Percentiles rank a stretch among this genome's conserved stretches.
These are phyloP conservation scores for Cryptosporidium meleagridis DNA, from an alignment of 169 alveolate genomes.

Conservation along the genomic window DNA sequence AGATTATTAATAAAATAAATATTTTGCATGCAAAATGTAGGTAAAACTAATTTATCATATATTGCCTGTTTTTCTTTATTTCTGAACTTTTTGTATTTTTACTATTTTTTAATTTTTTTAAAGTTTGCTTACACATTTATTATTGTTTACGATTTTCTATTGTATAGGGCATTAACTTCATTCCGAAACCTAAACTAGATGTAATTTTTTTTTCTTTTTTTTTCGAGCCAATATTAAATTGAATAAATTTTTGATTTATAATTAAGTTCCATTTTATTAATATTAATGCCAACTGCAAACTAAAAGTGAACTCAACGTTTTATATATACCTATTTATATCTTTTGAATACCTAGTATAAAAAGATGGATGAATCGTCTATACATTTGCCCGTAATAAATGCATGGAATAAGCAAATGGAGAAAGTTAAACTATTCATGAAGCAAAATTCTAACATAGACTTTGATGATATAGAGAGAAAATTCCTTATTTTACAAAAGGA, in stretches of 20 bases:
- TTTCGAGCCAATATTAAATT: constrained; percentile 10
- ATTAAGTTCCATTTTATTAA: neutral
- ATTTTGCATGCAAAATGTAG: neutral
- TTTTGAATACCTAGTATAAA: too few relatives aligned
- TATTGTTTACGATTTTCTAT: neutral
- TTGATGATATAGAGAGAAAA: constrained; percentile 21
- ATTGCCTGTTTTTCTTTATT: too few relatives aligned
- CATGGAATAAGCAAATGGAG: constrained; percentile 67
- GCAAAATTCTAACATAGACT: neutral
- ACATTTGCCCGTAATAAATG: constrained; percentile 55
- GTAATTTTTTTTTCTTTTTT: neutral
- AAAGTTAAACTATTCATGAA: constrained; percentile 30
- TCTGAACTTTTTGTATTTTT: neutral
- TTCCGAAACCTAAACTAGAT: neutral
- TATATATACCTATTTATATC: neutral
- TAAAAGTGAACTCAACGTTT: neutral
- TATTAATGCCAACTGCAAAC: neutral
- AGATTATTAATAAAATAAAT: too few relatives aligned
- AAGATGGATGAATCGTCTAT: constrained; percentile 52
- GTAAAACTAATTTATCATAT: neutral
- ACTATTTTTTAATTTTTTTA: too few relatives aligned
- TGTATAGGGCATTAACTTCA: neutral
- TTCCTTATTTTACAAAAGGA: constrained; percentile 40
- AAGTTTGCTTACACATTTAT: neutral
- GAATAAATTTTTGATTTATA: neutral